These are phyloP conservation scores for Micromonas commoda DNA, from an alignment of 139 green algal genomes.

Conservation along the genomic window DNA sequence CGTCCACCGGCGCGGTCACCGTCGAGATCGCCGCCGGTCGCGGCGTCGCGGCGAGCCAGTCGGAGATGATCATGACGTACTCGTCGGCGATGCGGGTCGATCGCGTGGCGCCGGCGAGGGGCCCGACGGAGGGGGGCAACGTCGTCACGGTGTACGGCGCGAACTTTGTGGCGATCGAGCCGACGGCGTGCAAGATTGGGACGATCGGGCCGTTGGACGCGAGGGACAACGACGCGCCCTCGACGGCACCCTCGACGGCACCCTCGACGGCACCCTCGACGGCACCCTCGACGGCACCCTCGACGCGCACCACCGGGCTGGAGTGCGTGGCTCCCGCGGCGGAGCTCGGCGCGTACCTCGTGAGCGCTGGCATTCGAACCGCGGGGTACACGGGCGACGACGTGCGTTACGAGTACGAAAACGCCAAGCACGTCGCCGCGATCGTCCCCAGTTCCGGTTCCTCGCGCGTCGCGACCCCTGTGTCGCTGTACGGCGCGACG, in stretches of 20 bases:
- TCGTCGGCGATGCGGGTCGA: not conserved
- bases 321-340: not conserved
- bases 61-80: not conserved
- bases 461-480: not conserved
- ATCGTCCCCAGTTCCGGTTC: not conserved
- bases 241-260: not conserved
- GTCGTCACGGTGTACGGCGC: not conserved
- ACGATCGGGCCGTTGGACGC: not conserved
- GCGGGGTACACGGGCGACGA: not conserved
- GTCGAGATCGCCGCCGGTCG: not conserved
- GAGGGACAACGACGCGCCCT: not conserved
- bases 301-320: no score
- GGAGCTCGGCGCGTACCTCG: not conserved
- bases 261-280: not conserved
- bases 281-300: not conserved
- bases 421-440: not conserved
- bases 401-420: not conserved
- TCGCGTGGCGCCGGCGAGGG: not conserved
- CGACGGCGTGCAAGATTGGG: not conserved
- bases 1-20: not conserved
- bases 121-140: not conserved
- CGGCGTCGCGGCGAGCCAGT: not conserved
- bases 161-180: not conserved
- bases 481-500: not conserved
- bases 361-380: not conserved